phyloP scores from a whole-genome alignment of 352 stramenopile genomes.

The Poterioochromonas sp. region DNA sequence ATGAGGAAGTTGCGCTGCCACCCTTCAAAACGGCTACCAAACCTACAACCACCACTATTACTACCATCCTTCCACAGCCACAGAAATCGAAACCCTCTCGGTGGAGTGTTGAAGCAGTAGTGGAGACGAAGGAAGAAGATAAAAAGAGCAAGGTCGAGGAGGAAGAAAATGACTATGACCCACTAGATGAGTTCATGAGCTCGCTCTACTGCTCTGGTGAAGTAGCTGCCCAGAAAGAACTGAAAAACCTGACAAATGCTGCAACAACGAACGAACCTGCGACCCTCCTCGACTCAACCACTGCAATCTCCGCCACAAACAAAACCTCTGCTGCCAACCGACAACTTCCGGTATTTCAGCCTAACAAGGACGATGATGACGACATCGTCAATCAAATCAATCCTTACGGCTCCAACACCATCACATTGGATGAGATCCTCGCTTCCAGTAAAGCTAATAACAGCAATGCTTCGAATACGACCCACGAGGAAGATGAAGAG shows the following conservation, averaged over 20 bases:
- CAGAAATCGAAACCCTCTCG: too few relatives aligned
- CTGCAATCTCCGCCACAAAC: background rate
- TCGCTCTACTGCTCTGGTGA: slow-evolving; percentile 37
- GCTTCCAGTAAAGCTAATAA: background rate
- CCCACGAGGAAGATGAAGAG: too few relatives aligned
- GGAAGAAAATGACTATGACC: slow-evolving; percentile 36
- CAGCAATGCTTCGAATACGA: too few relatives aligned
- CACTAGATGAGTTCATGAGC: slow-evolving; percentile 48
- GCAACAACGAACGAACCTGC: too few relatives aligned
- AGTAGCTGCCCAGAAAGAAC: slow-evolving; percentile 21
- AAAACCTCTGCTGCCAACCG: background rate
- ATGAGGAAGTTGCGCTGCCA: too few relatives aligned
- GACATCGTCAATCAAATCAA: background rate
- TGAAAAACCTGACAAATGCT: slow-evolving; percentile 9
- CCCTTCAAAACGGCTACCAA: too few relatives aligned
- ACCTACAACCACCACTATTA: too few relatives aligned
- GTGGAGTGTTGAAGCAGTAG: too few relatives aligned
- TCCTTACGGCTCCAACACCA: slow-evolving; percentile 37
- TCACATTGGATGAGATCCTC: slow-evolving; percentile 53
- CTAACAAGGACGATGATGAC: background rate
- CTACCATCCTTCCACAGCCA: too few relatives aligned
- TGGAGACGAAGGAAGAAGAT: too few relatives aligned
- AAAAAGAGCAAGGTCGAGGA: slow-evolving; percentile 28
- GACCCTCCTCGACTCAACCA: background rate
- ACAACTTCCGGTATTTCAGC: background rate